Percentiles rank a stretch among this genome's conserved stretches.
phyloP scores from a whole-genome alignment of 164 flowering plant genomes.

The Macadamia integrifolia region DNA sequence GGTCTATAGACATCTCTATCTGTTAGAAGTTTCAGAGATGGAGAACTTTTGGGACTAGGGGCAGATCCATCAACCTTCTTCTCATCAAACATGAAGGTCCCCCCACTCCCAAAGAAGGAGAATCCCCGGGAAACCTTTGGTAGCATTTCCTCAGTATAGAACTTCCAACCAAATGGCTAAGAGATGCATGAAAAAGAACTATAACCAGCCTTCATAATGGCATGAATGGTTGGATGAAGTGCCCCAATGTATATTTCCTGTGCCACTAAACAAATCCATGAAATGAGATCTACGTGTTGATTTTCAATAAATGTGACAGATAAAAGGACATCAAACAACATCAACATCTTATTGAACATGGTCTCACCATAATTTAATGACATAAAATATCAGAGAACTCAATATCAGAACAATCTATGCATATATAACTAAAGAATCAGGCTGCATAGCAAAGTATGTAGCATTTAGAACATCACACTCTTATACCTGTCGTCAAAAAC shows the following conservation, averaged over 20 bases:
- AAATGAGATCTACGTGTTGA: neutral
- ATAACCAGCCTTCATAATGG: neutral
- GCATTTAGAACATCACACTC: no score
- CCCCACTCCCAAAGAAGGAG: slow-evolving; percentile 54
- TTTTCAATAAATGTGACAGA: neutral
- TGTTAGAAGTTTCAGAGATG: slow-evolving; percentile 45
- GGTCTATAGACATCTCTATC: slow-evolving; percentile 84
- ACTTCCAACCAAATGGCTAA: slow-evolving; percentile 7
- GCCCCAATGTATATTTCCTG: neutral
- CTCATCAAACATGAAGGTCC: slow-evolving; percentile 17
- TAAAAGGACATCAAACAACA: no score
- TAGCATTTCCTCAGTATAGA: slow-evolving; percentile 24
- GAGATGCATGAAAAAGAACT: neutral
- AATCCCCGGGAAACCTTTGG: slow-evolving; percentile 32
- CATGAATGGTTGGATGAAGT: neutral
- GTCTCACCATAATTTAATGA: neutral
- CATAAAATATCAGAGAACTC: neutral
- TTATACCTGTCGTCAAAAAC: no score
- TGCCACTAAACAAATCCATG: neutral
- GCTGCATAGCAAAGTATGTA: neutral
- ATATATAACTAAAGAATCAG: neutral
- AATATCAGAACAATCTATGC: neutral
- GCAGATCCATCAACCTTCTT: slow-evolving; percentile 4
- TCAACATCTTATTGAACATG: neutral
- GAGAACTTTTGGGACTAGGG: slow-evolving; percentile 14